Base-by-base conservation (phyloP, 768 basidiomycete genomes). In the Cystofilobasidium bisporidii region DNA sequence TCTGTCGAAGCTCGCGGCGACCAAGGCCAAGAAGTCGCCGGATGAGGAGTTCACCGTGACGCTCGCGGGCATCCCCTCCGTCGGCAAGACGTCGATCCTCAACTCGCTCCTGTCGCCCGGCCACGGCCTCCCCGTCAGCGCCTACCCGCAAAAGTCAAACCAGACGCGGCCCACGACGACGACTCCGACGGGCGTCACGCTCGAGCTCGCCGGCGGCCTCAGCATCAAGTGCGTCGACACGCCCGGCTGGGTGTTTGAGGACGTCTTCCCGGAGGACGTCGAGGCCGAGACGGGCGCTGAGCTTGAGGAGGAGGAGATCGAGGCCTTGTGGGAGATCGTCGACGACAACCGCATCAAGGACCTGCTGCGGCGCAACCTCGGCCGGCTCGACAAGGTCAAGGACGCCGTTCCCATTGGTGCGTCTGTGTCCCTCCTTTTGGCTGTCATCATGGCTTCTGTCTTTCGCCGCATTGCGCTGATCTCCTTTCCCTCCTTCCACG, bases 51-150 rank as follows among this genome's bases (percentile, higher is more conserved):
- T 92, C 15, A 78, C 81, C 30, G 84, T 91, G 61, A 89, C 88
- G 40, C 83, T 94, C 24, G 85, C 89, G 67, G 92, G 92, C n/a
- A 77, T 88, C 30, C 83, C 88, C 60, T 48, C 90, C 88, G 81
- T 82, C 17, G 92, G 92, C 18, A 94, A 96, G 80, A 88, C 88
- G 59, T 82, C 89, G 0, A 79, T 94, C 55, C 80, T 94, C 72
- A 92, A 96, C 77, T 87, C 90, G 2, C 79, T 96, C 33, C 74
- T 84, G 22, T 79, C 79, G 58, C 41, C 63, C 32, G 26, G 63
- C n/a, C 72, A 80, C 17, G 78, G 78, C 12, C 75, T 88, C 24
- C 80, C 84, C 11, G 79, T 87, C 11, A 91, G 73, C 1, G 53
- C 73, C 76, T 76, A 45, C 69, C 83, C n/a, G 75, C 81, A 45